Base-by-base conservation (phyloP, 768 basidiomycete species). In the Boletus patriciae region DNA sequence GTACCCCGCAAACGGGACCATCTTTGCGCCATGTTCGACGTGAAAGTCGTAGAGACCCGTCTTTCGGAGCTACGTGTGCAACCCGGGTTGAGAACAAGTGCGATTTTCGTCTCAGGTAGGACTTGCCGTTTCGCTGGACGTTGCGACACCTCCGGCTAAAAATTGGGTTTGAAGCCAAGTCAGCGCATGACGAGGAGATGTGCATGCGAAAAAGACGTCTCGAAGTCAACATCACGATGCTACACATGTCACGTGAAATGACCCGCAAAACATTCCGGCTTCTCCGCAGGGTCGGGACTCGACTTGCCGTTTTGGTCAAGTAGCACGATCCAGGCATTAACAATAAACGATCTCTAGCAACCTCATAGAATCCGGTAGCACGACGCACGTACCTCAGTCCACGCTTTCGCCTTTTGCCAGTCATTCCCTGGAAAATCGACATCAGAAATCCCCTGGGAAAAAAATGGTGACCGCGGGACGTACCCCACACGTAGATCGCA, bases 1-100 rank as follows among this genome's bases (percentile, higher is more conserved):
- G 73, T 86, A 98, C 7, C 96, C 96, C 3, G 93, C 97, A 72
- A 98, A 99, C 0, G 92, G 88, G 0, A 97, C 94, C 92, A 98
- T 94, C 74, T 95, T 95, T 2, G 88, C 96, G 18, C 81, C 87
- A 70, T 90, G 78, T 58, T 85, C 70, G 45, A 91, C 70, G 69
- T 99, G 95, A 69, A 94, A 95, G 67, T 94, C 92, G 65, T 95
- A 93, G 5, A 98, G 78, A 1, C 84, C 83, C 0, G 94, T 98
- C 66, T 82, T 84, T 53, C 61, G 70, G 33, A 85, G 73, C 81
- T 84, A 46, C 21, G 38, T 37, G 42, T 4, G 9, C 1, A 33
- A 1, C 53, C 15, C 13, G n/a, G 12, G 40, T 25, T 61, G 19
- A 59, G 55, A 46, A 38, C 44, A 55, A 55, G 40, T 4, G 10